Evolutionary conservation across 352 stramenopile species (phyloP), one percentile per base, ranked within the genome.

Genomic region (Bremia lactucae): DNA sequence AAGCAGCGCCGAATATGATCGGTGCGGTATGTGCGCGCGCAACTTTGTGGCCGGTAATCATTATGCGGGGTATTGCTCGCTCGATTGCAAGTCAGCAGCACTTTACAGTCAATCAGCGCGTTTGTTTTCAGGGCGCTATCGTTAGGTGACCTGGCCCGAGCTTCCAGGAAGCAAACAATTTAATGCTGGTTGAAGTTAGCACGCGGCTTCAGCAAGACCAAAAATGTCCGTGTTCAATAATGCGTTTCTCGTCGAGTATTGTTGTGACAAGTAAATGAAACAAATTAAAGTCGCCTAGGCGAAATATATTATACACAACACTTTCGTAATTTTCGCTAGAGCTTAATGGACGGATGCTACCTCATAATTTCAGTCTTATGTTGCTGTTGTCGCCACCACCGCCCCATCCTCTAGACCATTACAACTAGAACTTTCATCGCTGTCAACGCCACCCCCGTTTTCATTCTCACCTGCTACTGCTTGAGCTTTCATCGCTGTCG

Each of bases 71-170:
- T 81, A 77, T 41, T 87, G 75, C 52, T 87, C 75, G 51, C 43
- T 85, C 24, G 75, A 87, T 58, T 87, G 75, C 63, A 87, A 80
- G 59, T 83, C 75, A 19, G 68, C 72, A 15, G 69, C 75, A 48
- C 52, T 76, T 36, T 76, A 78, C 45, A 65, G 48, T 46, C 49
- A 66, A 2, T 63, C 57, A 10, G 47, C 57, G 3, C 46, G 40
- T 10, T 41, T 66, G 15, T 66, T 60, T 31, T 49, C 52, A 52
- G 45, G 57, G 45, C 57, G 57, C 36, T 66, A 64, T 52, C 52
- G 53, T 11, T 26, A 72, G 41, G 28, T 21, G n/a, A n/a, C n/a
- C n/a, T n/a, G n/a, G n/a, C n/a, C n/a, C n/a, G n/a, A n/a, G n/a
- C n/a, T n/a, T n/a, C n/a, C n/a, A n/a, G n/a, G n/a, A n/a, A n/a